phyloP scores from a whole-genome alignment of 257 asterid species.

The Solanum corneliomulleri region DNA sequence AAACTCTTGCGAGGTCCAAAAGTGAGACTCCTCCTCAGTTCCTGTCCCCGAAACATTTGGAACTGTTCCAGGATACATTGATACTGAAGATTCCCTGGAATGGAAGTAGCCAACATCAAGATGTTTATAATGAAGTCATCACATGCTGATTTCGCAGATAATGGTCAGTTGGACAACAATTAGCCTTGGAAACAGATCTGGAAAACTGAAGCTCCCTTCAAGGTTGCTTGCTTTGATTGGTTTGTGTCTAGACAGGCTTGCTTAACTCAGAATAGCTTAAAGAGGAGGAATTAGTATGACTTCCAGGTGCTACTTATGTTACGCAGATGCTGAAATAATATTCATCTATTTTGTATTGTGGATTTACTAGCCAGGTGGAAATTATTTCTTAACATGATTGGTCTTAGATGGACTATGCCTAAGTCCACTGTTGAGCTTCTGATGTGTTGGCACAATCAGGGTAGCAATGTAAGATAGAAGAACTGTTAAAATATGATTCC shows the following conservation, averaged over 20 bases:
- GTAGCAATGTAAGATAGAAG: not conserved
- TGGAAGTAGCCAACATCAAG: not conserved
- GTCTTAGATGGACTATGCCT: not conserved
- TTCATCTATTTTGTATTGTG: not conserved
- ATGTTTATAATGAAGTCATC: not conserved
- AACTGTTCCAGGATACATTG: not conserved
- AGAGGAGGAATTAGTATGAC: not conserved
- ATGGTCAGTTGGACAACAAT: not conserved
- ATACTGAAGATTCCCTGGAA: not conserved
- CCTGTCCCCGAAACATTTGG: not conserved
- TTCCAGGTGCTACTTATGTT: not conserved
- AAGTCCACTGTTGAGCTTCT: not conserved
- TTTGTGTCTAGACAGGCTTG: not conserved
- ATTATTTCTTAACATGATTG: not conserved
- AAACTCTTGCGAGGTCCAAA: not conserved
- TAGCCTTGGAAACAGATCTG: not conserved
- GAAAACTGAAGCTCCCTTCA: not conserved
- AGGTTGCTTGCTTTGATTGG: not conserved
- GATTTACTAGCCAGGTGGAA: not conserved
- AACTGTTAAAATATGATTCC: not conserved
- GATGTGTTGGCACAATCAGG: not conserved
- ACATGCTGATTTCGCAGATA: not conserved
- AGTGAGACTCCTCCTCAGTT: not conserved
- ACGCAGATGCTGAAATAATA: not conserved
- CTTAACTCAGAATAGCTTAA: not conserved